phyloP scores from a whole-genome alignment of 2,329 filamentous ascomycete genomes.

The Arachnopeziza araneosa region DNA sequence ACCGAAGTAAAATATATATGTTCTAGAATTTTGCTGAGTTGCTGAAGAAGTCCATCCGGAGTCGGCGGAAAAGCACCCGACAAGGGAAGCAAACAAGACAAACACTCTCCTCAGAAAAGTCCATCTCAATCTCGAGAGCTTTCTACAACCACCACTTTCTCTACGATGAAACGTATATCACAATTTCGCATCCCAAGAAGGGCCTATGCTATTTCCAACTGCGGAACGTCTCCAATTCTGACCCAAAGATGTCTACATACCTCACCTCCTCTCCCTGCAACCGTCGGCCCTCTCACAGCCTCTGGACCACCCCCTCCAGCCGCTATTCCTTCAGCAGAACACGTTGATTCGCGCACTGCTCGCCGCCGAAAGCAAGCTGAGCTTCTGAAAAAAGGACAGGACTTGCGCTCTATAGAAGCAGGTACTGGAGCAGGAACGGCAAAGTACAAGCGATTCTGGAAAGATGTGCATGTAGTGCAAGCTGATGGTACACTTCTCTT shows the following conservation, averaged over 20 bases:
- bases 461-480: conserved; percentile 67
- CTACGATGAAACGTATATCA: conserved; percentile 27
- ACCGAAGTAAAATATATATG: too few species aligned
- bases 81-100: not conserved
- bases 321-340: conserved; percentile 40
- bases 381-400: conserved; percentile 46
- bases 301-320: conserved; percentile 55
- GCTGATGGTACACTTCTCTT: conserved; percentile 47
- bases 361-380: conserved; percentile 50
- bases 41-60: too few species aligned
- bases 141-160: conserved; percentile 1
- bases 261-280: conserved; percentile 23
- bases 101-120: not conserved
- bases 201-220: conserved; percentile 5
- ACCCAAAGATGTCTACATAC: conserved; percentile 23
- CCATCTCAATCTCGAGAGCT: not conserved
- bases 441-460: conserved; percentile 78
- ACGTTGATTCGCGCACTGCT: conserved; percentile 38
- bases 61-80: not conserved
- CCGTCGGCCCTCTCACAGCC: conserved; percentile 42
- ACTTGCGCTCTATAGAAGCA: conserved; percentile 36
- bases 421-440: conserved; percentile 34
- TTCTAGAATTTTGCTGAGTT: too few species aligned
- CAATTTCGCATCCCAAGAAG: conserved; percentile 16
- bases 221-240: conserved; percentile 5